Conservation (phyloP, 2,329 filamentous ascomycete species). For the Ophioceras dolichostomum region DNA sequence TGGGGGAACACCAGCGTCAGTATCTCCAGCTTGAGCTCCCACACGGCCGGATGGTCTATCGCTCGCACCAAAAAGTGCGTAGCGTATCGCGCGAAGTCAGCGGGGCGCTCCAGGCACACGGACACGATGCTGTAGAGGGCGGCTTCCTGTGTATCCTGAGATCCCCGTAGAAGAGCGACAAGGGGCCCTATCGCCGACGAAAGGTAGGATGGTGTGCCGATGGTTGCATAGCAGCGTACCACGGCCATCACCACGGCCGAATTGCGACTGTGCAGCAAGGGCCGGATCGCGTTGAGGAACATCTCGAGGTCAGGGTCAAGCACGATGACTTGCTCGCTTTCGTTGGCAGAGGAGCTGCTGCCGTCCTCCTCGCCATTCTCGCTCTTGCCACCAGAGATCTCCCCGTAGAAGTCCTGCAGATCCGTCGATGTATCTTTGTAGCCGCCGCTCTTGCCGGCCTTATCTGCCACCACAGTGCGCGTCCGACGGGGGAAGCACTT, state of each 20-base stretch:
- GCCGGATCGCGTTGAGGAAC: slow-evolving; percentile 65
- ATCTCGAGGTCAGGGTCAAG: slow-evolving; percentile 75
- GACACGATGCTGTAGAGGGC: slow-evolving; percentile 91
- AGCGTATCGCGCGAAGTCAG: slow-evolving; percentile 75
- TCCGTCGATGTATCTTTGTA: slow-evolving; percentile 23
- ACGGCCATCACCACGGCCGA: slow-evolving; percentile 86
- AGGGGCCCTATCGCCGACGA: slow-evolving; percentile 69
- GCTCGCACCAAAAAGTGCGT: slow-evolving; percentile 81
- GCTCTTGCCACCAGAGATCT: slow-evolving; percentile 25
- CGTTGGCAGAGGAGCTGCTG: background rate
- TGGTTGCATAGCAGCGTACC: slow-evolving; percentile 69
- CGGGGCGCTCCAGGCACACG: slow-evolving; percentile 66
- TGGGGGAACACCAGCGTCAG: slow-evolving; percentile 86
- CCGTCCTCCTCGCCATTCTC: slow-evolving; percentile 20
- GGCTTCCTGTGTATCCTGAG: slow-evolving; percentile 78
- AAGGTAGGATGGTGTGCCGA: slow-evolving; percentile 70
- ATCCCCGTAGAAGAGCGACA: slow-evolving; percentile 70
- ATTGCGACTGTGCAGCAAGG: slow-evolving; percentile 86
- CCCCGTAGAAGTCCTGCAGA: slow-evolving; percentile 71
- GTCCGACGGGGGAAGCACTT: slow-evolving; percentile 72
- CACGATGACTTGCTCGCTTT: slow-evolving; percentile 37
- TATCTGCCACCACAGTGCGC: slow-evolving; percentile 25
- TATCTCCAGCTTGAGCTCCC: slow-evolving; percentile 85
- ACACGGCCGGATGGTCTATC: slow-evolving; percentile 68
- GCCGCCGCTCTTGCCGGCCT: slow-evolving; percentile 24